A percentile compares a stretch with the other conserved stretches of the same genome.
Evolutionary conservation across 192 early-diverging fungal species (phyloP).

Genomic region (Diversispora epigaea): DNA sequence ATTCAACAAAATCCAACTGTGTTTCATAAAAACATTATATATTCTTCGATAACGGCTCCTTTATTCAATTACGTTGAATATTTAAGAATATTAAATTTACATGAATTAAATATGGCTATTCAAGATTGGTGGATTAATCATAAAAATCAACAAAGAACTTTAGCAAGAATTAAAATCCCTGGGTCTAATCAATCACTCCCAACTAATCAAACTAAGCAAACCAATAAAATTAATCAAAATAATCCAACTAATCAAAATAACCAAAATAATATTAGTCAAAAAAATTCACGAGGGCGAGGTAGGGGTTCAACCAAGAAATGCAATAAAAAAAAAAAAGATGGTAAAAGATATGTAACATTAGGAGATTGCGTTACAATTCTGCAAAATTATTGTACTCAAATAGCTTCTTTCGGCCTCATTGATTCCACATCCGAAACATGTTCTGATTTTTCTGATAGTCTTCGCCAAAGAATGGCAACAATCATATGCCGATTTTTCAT

Average conservation of each 20-base stretch:
- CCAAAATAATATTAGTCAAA: too few species aligned
- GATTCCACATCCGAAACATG: background rate
- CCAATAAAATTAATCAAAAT: too few species aligned
- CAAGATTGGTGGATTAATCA: background rate
- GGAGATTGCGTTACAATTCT: too few species aligned
- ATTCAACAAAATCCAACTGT: background rate
- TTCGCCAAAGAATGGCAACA: background rate
- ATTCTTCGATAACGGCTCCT: background rate
- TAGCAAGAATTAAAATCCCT: background rate
- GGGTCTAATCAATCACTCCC: background rate
- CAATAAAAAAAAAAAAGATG: too few species aligned
- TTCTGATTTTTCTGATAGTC: background rate
- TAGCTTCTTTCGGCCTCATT: background rate
- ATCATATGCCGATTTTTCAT: background rate
- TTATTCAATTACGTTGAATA: background rate
- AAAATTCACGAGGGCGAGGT: too few species aligned
- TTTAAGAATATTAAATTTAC: background rate
- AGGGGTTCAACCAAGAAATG: too few species aligned
- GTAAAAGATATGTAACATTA: too few species aligned
- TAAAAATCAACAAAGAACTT: background rate
- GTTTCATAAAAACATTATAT: background rate
- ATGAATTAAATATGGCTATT: slow-evolving; percentile 10
- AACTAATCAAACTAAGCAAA: background rate
- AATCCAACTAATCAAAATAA: too few species aligned
- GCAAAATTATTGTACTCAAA: too few species aligned